Percentiles rank a stretch among this genome's conserved stretches.
Conservation (phyloP, 2,329 filamentous ascomycete genomes). For the Fusarium papillatum region DNA sequence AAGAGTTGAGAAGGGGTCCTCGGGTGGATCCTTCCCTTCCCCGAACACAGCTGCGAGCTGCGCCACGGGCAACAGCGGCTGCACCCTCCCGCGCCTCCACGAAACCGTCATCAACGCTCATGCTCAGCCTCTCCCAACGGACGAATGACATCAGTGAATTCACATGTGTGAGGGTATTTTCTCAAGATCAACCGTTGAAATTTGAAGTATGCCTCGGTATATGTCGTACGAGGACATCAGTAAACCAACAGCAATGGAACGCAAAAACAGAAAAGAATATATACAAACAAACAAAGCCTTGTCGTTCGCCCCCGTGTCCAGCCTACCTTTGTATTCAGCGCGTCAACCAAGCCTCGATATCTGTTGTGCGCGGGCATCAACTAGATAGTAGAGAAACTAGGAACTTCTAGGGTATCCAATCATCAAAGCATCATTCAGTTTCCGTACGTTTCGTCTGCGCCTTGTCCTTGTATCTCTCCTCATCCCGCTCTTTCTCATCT, state of each 20-base stretch:
- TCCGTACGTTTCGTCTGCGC: neutral
- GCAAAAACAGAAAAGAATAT: neutral
- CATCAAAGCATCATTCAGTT: neutral
- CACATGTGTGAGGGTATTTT: neutral
- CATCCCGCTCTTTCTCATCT: neutral
- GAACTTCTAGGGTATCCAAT: conserved; percentile 13
- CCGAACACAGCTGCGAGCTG: conserved; percentile 9
- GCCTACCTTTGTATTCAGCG: neutral
- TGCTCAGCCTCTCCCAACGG: conserved; percentile 9
- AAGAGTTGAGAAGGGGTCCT: neutral
- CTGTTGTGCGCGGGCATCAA: conserved; percentile 10
- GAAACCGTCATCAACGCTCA: conserved; percentile 16
- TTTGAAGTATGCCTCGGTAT: neutral
- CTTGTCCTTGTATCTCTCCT: neutral
- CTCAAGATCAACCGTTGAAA: neutral
- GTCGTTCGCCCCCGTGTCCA: neutral
- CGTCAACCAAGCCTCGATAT: neutral
- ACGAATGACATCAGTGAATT: neutral
- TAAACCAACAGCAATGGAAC: neutral
- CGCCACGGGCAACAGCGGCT: conserved; percentile 26
- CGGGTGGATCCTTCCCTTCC: conserved; percentile 5
- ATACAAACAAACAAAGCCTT: neutral
- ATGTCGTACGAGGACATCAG: neutral
- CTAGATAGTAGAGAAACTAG: neutral
- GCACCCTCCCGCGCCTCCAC: conserved; percentile 28